Conservation (phyloP, 768 basidiomycete genomes). For the Pleurotus tuber-regium region DNA sequence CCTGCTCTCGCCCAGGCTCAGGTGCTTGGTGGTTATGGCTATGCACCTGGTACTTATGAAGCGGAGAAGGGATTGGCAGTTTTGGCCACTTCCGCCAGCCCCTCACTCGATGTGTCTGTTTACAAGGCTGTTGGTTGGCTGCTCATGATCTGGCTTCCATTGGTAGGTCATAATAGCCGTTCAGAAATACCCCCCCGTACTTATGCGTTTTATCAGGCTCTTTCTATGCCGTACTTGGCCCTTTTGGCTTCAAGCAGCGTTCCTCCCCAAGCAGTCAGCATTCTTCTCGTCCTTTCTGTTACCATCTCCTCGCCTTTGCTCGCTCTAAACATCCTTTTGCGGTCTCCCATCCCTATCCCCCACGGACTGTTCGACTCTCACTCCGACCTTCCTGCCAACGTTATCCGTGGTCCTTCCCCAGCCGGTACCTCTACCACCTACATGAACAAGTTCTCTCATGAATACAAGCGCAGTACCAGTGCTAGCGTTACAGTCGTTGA, state of each 20-base stretch:
- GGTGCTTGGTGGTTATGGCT: conserved; percentile 71
- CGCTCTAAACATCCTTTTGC: conserved; percentile 57
- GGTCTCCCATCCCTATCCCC: conserved; percentile 65
- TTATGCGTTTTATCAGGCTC: conserved; percentile 35
- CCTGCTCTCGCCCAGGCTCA: conserved; percentile 56
- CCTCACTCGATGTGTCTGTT: conserved; percentile 54
- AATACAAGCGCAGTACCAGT: conserved; percentile 64
- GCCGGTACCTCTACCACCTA: conserved; percentile 33
- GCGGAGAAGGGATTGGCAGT: conserved; percentile 54
- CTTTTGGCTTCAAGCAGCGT: conserved; percentile 32
- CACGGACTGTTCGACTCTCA: conserved; percentile 59
- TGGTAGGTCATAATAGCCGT: conserved; percentile 42
- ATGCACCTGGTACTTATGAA: conserved; percentile 39
- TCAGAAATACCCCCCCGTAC: background rate
- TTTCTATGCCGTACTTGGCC: conserved; percentile 64
- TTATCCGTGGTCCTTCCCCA: conserved; percentile 43
- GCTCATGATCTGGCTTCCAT: conserved; percentile 63
- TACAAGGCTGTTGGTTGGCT: conserved; percentile 62
- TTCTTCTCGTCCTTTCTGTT: conserved; percentile 60
- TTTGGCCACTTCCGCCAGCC: conserved; percentile 40
- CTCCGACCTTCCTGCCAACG: conserved; percentile 36
- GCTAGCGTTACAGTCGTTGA: conserved; percentile 67
- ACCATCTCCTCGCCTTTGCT: conserved; percentile 68
- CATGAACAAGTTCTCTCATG: conserved; percentile 42
- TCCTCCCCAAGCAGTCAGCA: conserved; percentile 36